Conservation (phyloP, 2,329 filamentous ascomycete species). For the Colletotrichum ledebouriae region DNA sequence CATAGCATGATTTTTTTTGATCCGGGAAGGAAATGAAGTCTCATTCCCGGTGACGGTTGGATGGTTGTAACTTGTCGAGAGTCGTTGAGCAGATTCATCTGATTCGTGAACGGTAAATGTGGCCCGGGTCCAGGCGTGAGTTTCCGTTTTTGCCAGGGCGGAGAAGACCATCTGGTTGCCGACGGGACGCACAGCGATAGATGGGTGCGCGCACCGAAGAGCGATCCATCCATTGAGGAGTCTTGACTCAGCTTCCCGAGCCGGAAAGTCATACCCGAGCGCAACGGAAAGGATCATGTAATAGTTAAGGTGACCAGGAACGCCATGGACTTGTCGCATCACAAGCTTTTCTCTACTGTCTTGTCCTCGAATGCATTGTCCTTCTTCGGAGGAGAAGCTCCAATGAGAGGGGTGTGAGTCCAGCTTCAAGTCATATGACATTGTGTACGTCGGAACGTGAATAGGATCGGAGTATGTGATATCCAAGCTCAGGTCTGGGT, state of each 20-base stretch:
- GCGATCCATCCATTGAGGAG: constrained; percentile 15
- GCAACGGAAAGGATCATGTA: neutral
- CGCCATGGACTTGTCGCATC: neutral
- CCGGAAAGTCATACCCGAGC: neutral
- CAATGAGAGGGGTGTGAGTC: no score
- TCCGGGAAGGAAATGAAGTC: constrained; percentile 10
- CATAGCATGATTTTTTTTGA: constrained; percentile 9
- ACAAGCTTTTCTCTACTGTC: constrained; percentile 22
- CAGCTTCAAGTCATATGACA: no score
- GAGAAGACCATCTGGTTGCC: neutral
- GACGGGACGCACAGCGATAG: neutral
- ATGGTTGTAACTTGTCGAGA: neutral
- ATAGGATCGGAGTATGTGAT: no score
- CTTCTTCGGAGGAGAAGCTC: neutral
- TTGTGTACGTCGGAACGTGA: no score
- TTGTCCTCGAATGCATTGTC: constrained; percentile 1
- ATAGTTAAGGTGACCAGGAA: constrained; percentile 20
- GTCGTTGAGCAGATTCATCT: no score
- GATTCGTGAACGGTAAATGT: no score
- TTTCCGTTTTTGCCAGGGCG: neutral
- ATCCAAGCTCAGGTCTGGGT: no score
- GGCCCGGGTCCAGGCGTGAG: neutral
- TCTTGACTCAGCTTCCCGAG: constrained; percentile 5
- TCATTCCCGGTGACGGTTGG: neutral
- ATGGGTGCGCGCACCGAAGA: constrained; percentile 22